Conservation (phyloP, 2,329 filamentous ascomycete genomes). For the Colletotrichum neosansevieriae region DNA sequence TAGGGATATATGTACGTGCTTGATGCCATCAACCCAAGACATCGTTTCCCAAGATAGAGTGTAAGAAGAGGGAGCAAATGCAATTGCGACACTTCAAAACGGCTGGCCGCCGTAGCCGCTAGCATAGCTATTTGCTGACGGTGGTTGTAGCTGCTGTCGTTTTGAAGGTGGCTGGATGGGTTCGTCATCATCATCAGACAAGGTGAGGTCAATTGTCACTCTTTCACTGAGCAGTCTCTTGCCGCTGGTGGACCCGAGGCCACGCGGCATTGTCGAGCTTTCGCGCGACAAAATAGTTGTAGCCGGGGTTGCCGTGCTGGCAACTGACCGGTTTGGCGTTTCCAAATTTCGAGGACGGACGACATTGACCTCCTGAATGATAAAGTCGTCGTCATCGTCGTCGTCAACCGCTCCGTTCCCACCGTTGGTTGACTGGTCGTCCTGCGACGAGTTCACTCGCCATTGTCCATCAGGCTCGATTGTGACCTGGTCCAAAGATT, state of each 20-base stretch:
- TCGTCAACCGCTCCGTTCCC: slow-evolving; percentile 46
- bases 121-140: slow-evolving; percentile 24
- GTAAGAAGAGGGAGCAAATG: neutral
- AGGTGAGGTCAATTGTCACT: slow-evolving; percentile 68
- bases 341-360: slow-evolving; percentile 50
- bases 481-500: slow-evolving; percentile 83
- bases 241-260: slow-evolving; percentile 51
- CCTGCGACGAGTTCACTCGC: slow-evolving; percentile 59
- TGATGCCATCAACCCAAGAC: slow-evolving; percentile 6
- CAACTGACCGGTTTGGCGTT: slow-evolving; percentile 52
- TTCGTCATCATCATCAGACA: slow-evolving; percentile 67
- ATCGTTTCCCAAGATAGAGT: neutral
- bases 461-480: slow-evolving; percentile 90
- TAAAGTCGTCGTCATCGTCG: slow-evolving; percentile 61
- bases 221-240: slow-evolving; percentile 63
- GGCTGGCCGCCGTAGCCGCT: slow-evolving; percentile 29
- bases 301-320: slow-evolving; percentile 53
- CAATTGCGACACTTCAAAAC: neutral
- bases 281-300: slow-evolving; percentile 53
- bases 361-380: slow-evolving; percentile 59
- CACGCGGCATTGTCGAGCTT: slow-evolving; percentile 52
- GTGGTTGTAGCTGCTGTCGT: slow-evolving; percentile 53
- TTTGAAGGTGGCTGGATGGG: slow-evolving; percentile 63
- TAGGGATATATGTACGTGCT: slow-evolving; percentile 31
- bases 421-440: slow-evolving; percentile 43